Conservation (phyloP, 345 rosid genomes). For the Dipteronia sinensis region DNA sequence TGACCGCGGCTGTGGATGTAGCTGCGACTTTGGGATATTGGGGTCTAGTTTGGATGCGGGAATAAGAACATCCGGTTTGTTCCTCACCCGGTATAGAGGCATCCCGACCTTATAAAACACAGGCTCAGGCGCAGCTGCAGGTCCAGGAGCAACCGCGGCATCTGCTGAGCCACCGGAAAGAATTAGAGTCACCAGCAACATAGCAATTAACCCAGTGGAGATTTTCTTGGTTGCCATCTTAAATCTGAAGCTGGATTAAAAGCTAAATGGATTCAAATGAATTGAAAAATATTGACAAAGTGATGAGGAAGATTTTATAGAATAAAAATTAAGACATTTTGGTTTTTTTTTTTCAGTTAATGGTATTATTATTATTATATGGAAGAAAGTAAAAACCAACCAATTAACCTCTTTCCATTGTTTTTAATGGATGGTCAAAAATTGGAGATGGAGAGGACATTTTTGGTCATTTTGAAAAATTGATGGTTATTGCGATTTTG, state of each 20-base stretch:
- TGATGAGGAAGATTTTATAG: background rate
- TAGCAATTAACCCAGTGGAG: background rate
- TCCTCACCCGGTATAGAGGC: conserved; percentile 20
- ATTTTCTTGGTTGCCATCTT: conserved; percentile 8
- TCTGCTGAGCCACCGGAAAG: background rate
- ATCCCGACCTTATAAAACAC: conserved; percentile 18
- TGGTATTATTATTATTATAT: background rate
- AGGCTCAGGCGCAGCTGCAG: too few species aligned
- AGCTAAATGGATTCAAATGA: background rate
- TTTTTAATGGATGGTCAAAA: background rate
- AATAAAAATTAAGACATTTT: background rate
- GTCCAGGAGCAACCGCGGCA: background rate
- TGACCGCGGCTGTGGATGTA: background rate
- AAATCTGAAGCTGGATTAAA: background rate
- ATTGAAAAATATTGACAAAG: background rate
- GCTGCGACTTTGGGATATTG: background rate
- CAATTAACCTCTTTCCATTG: too few species aligned
- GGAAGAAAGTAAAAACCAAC: background rate
- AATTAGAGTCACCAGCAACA: conserved; percentile 13
- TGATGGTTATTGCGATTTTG: background rate
- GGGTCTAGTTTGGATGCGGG: conserved; percentile 7
- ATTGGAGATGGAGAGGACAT: background rate
- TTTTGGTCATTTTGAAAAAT: background rate
- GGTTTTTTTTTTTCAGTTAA: background rate
- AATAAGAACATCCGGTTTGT: background rate